Evolutionary conservation across 192 early-diverging fungal genomes (phyloP), one percentile per base, ranked within the genome.

Genomic region (Gigaspora rosea): DNA sequence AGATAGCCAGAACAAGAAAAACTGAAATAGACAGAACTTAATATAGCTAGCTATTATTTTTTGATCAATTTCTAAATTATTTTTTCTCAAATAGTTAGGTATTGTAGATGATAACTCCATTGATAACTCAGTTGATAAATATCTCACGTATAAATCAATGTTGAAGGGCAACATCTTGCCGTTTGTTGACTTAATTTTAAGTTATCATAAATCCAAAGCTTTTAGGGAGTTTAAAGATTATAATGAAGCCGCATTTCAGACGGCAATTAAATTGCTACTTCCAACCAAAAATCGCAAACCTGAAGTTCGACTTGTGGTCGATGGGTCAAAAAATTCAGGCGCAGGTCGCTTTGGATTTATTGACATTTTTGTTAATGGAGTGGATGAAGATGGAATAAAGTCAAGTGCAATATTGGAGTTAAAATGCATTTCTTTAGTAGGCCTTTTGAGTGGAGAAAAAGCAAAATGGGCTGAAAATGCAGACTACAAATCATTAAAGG

Each of bases 301-400:
- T 76, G 79, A 80, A 62, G 56, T 80, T 51, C 69, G 74, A 48
- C 79, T 80, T 57, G 75, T 80, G 15, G 61, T 80, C 63, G 79
- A 80, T 52, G 59, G 75, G 20, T 77, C 65, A 46, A 80, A 80
- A 74, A 59, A 50, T 49, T 50, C 56, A 50, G 79, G 79, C 46
- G 67, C 75, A 57, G 79, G 79, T 80, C 75, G 70, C 57, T 77
- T 76, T 51, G 68, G 68, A 47, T 77, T 73, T 73, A 72, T 79
- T 50, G 71, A 79, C 54, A 73, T 79, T 73, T 80, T 80, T 66
- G 59, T 77, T 61, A 27, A 61, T 61, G 58, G 58, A 61, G 1
- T 61, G n/a, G 20, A 61, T 61, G 58, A 27, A 61, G 18, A 61
- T 3, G 20, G 58, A 27, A 27, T 27, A 27, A 61, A 61, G 18